These are phyloP conservation scores for Fusarium euwallaceae DNA, from an alignment of 2,329 filamentous ascomycete genomes.

Conservation along the genomic window DNA sequence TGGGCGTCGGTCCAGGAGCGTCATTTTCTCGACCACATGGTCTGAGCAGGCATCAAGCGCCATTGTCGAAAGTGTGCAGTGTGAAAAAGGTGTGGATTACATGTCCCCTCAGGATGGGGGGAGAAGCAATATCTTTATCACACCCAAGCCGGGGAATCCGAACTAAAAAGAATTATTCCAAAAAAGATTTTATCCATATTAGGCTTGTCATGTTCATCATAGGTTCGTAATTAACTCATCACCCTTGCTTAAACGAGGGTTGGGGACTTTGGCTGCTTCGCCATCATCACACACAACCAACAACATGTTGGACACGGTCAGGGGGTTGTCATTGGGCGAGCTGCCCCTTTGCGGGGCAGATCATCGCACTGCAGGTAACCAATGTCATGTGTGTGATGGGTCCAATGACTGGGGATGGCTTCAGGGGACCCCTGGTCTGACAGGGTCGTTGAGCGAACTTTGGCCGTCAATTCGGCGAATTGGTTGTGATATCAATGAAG, in stretches of 20 bases:
- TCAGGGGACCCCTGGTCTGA: background rate
- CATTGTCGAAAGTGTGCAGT: background rate
- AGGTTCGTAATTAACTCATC: background rate
- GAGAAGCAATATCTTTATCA: background rate
- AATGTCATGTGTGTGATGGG: constrained; percentile 4
- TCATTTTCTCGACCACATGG: background rate
- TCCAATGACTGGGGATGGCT: background rate
- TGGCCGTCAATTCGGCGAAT: background rate
- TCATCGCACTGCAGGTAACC: background rate
- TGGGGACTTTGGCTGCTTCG: background rate
- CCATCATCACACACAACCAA: background rate
- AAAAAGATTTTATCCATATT: background rate
- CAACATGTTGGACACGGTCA: background rate
- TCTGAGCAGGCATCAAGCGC: background rate
- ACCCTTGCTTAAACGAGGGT: background rate
- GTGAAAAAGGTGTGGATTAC: background rate
- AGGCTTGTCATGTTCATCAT: background rate
- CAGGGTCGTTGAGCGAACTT: background rate
- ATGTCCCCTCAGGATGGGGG: background rate
- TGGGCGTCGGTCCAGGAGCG: background rate
- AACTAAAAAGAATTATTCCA: background rate
- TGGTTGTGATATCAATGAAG: background rate
- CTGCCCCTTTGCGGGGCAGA: constrained; percentile 3
- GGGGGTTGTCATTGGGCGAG: background rate
- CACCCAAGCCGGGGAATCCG: background rate